Evolutionary conservation across 1,284 basidiomycete species (phyloP).

Genomic region (Tylopilus microsporus): DNA sequence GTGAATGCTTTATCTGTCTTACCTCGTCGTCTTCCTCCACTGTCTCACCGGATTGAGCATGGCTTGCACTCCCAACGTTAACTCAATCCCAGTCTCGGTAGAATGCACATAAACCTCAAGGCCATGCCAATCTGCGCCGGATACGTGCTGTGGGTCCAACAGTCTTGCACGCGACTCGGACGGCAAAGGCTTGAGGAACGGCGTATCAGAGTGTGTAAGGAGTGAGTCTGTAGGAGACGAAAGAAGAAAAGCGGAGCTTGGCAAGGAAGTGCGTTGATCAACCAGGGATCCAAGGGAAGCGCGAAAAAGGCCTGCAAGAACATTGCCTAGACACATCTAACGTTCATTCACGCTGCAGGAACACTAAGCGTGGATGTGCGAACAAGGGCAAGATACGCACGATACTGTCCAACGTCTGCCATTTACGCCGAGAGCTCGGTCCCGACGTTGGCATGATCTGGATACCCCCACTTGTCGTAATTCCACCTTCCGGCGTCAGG

Average conservation of each 20-base stretch:
- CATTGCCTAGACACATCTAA: slow-evolving; percentile 84
- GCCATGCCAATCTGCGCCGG: slow-evolving; percentile 86
- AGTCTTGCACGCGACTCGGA: slow-evolving; percentile 84
- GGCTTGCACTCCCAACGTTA: slow-evolving; percentile 76
- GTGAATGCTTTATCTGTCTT: slow-evolving; percentile 8
- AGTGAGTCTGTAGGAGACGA: slow-evolving; percentile 12
- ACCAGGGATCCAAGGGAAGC: slow-evolving; percentile 81
- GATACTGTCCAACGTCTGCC: slow-evolving; percentile 50
- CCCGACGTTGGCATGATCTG: slow-evolving; percentile 70
- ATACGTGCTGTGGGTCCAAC: slow-evolving; percentile 81
- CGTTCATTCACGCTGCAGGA: slow-evolving; percentile 59
- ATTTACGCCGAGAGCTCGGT: slow-evolving; percentile 90
- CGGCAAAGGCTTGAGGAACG: slow-evolving; percentile 90
- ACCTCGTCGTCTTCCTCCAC: slow-evolving; percentile 55
- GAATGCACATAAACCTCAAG: slow-evolving; percentile 69
- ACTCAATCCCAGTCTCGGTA: slow-evolving; percentile 45
- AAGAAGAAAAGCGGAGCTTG: slow-evolving; percentile 45
- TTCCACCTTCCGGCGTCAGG: slow-evolving; percentile 91
- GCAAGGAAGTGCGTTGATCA: slow-evolving; percentile 66
- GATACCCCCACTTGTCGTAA: slow-evolving; percentile 80
- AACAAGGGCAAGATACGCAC: slow-evolving; percentile 37
- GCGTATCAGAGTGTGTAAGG: slow-evolving; percentile 62
- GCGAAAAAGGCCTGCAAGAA: slow-evolving; percentile 90
- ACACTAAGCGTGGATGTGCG: not conserved
- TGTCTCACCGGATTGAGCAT: slow-evolving; percentile 76